Evolutionary conservation across 345 rosid species (phyloP), one percentile per base, ranked within the genome.

Genomic region (Ricinus communis): DNA sequence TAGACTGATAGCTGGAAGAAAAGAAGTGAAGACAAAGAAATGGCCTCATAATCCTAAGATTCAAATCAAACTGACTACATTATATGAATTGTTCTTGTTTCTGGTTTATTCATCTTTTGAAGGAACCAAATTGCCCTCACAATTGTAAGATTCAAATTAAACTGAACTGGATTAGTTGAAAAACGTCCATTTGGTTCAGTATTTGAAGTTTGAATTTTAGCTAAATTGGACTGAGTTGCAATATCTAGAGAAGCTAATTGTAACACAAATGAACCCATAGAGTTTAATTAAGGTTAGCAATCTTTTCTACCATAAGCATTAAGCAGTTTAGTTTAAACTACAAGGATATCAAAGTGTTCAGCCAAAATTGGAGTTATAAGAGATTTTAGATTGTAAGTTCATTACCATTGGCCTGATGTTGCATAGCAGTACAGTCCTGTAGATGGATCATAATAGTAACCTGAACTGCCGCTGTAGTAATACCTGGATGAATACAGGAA

Each of bases 401-500:
- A 31, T 71, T 92, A 92, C 99, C 99, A 95, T 81, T 86, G 88
- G 41, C 96, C 94, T 52, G 98, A 84, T 69, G 90, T 72, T 59
- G 96, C 99, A 4, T 82, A 86, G 81, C 94, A 92, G 79, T 85
- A 89, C 21, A 95, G 80, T 68, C 94, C 87, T 0, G 96, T 88
- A 28, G 91, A 85, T 56, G 99, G 85, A 61, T 95, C 99, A 60
- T 89, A 95, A 65, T 88, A 91, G 82, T 93, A 92, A 45, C 98
- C 99, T 82, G 84, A 80, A 75, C 83, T 88, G 87, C 96, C 86
- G 82, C 91, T 96, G 83, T 90, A 91, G 77, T 96, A 96, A 83
- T 93, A 96, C 78, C 98, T 93, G 90, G 19, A 69, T 70, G 25
- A 27, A 62, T 71, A n/a, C 24, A 52, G 16, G 36, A 2, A n/a